Conservation (phyloP, 306 rosid species). For the Casuarina cunninghamiana region DNA sequence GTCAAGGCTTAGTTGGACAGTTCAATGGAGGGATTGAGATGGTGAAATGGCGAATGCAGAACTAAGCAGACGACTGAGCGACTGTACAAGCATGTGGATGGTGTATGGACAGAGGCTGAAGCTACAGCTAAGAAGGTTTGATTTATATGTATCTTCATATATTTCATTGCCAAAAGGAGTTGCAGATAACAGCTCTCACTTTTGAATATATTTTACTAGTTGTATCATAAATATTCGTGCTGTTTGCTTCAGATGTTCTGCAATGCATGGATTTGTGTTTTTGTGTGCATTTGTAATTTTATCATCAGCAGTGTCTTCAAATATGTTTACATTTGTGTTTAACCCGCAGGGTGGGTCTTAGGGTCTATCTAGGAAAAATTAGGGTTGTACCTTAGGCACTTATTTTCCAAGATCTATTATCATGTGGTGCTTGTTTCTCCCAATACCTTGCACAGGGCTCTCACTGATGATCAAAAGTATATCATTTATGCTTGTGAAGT, state of each 20-base stretch:
- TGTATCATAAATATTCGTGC: not conserved
- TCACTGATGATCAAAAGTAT: not conserved
- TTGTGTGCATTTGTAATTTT: not conserved
- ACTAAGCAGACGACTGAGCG: slow-evolving; percentile 88
- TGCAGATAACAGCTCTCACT: not conserved
- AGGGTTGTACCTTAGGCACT: not conserved
- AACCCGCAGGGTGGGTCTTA: not conserved
- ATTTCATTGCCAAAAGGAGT: slow-evolving; percentile 1
- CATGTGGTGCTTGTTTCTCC: not conserved
- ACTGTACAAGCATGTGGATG: slow-evolving; percentile 90
- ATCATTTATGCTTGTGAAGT: not conserved
- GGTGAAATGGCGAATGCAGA: slow-evolving; percentile 94
- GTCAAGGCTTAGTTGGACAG: slow-evolving; percentile 85
- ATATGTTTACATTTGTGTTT: not conserved
- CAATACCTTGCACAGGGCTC: not conserved
- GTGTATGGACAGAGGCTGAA: slow-evolving; percentile 87
- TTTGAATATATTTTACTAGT: not conserved
- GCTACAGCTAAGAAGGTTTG: slow-evolving; percentile 77
- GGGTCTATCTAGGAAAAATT: not conserved
- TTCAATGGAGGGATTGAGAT: slow-evolving; percentile 77
- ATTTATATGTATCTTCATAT: slow-evolving; percentile 14
- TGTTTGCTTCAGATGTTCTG: slow-evolving; percentile 1
- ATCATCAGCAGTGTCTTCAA: slow-evolving; percentile 1
- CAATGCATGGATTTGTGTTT: not conserved
- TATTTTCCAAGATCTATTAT: not conserved